Conservation (phyloP, 352 stramenopile species). For the Elongisporangium undulatum region DNA sequence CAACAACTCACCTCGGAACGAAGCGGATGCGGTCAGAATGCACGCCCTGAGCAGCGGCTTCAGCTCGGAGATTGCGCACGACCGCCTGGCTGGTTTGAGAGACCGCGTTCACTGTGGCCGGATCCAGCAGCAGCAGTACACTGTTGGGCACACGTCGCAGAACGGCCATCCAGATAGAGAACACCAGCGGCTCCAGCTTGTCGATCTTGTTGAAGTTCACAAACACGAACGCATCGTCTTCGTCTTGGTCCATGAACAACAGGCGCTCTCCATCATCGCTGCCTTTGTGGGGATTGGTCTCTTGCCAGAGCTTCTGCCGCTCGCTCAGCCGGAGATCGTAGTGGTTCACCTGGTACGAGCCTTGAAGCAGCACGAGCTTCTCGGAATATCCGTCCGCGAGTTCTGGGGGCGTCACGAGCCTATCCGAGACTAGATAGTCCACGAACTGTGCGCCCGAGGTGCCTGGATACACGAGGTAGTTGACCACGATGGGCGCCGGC, state of each 20-base stretch:
- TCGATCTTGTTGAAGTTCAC: constrained; percentile 90
- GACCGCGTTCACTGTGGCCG: constrained; percentile 9
- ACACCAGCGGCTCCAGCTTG: constrained; percentile 69
- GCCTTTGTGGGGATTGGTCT: neutral
- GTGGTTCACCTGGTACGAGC: constrained; percentile 83
- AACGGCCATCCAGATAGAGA: constrained; percentile 72
- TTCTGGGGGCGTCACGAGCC: constrained; percentile 39
- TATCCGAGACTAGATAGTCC: constrained; percentile 74
- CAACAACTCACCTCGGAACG: constrained; percentile 26
- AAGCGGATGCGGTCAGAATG: constrained; percentile 43
- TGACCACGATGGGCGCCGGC: constrained; percentile 65
- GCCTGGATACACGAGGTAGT: constrained; percentile 82
- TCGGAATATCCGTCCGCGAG: constrained; percentile 48
- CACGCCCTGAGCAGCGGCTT: constrained; percentile 55
- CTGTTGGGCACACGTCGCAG: constrained; percentile 48
- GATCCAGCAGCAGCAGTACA: constrained; percentile 54
- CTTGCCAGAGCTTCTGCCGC: constrained; percentile 18
- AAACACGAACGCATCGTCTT: constrained; percentile 37
- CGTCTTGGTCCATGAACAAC: neutral
- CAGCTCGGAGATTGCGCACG: constrained; percentile 38
- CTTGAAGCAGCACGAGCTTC: constrained; percentile 66
- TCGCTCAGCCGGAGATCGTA: constrained; percentile 22
- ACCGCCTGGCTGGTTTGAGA: constrained; percentile 22
- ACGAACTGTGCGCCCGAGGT: constrained; percentile 70
- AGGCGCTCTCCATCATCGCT: neutral